These are phyloP conservation scores for Chlorella ohadii DNA, from an alignment of 139 green algal species.

Conservation along the genomic window DNA sequence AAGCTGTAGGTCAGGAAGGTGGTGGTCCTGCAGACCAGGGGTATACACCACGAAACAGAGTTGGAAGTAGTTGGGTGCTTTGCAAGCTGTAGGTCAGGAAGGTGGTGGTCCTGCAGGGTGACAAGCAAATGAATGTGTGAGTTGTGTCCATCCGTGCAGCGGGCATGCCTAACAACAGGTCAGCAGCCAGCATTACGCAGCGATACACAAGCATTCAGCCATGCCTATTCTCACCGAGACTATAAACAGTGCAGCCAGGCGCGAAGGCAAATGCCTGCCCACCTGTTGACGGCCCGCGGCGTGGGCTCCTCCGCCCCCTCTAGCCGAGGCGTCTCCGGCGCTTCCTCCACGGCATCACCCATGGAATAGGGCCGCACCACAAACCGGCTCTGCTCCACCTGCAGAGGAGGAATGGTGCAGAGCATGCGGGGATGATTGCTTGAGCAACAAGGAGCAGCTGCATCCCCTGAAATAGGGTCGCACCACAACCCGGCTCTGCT, in stretches of 20 bases:
- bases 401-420: too few relatives aligned
- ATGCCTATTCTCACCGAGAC: too few relatives aligned
- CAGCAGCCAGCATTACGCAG: too few relatives aligned
- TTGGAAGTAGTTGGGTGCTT: too few relatives aligned
- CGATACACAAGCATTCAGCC: too few relatives aligned
- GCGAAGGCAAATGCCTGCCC: background rate
- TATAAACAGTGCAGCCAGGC: too few relatives aligned
- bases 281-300: background rate
- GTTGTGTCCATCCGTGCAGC: too few relatives aligned
- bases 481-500: slow-evolving; percentile 1
- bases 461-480: slow-evolving; percentile 38
- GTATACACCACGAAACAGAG: too few relatives aligned
- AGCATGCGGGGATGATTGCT: too few relatives aligned
- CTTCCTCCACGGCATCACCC: slow-evolving; percentile 25
- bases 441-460: too few relatives aligned
- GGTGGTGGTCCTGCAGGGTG: slow-evolving; percentile 17
- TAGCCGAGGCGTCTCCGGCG: background rate
- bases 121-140: too few relatives aligned
- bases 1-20: slow-evolving; percentile 29
- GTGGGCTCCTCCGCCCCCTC: background rate
- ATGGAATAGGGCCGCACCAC: slow-evolving; percentile 45
- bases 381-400: slow-evolving; percentile 59
- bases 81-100: slow-evolving; percentile 30
- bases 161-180: too few relatives aligned
- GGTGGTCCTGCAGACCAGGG: slow-evolving; percentile 8